Evolutionary conservation across 2,329 filamentous ascomycete genomes (phyloP).

Genomic region (Aphanoascus verrucosus): DNA sequence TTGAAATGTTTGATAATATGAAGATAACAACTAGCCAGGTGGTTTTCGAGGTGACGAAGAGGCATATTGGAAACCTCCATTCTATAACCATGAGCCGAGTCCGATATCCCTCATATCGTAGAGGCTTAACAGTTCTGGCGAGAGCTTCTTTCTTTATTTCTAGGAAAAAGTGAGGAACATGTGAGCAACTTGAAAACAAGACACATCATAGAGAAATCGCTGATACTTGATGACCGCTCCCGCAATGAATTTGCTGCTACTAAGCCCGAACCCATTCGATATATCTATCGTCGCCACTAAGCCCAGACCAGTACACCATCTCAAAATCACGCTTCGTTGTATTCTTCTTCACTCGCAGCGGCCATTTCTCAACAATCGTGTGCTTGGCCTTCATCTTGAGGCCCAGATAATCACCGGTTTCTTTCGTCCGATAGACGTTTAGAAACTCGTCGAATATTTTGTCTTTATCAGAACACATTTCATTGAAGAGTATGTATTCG

Average conservation of each 20-base stretch:
- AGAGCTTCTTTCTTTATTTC: too few relatives aligned
- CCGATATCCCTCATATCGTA: too few relatives aligned
- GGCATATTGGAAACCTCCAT: too few relatives aligned
- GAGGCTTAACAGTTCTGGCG: too few relatives aligned
- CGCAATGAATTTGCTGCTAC: neutral
- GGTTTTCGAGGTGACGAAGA: too few relatives aligned
- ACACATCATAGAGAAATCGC: too few relatives aligned
- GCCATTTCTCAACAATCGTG: slow-evolving; percentile 29
- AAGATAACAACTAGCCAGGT: too few relatives aligned
- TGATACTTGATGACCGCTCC: too few relatives aligned
- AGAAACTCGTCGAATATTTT: neutral
- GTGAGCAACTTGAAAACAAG: too few relatives aligned
- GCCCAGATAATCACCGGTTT: slow-evolving; percentile 4
- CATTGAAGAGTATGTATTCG: neutral
- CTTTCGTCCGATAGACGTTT: neutral
- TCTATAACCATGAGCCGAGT: too few relatives aligned
- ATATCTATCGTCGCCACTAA: slow-evolving; percentile 23
- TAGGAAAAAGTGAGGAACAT: too few relatives aligned
- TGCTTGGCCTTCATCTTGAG: slow-evolving; percentile 23
- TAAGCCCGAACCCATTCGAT: slow-evolving; percentile 21
- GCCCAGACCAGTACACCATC: slow-evolving; percentile 9
- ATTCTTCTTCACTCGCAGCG: slow-evolving; percentile 20
- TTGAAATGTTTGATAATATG: too few relatives aligned
- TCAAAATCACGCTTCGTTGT: slow-evolving; percentile 27
- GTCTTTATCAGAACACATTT: neutral